These are phyloP conservation scores for Lodderomyces theae DNA, from an alignment of 1,139 yeast genomes.

Conservation along the genomic window DNA sequence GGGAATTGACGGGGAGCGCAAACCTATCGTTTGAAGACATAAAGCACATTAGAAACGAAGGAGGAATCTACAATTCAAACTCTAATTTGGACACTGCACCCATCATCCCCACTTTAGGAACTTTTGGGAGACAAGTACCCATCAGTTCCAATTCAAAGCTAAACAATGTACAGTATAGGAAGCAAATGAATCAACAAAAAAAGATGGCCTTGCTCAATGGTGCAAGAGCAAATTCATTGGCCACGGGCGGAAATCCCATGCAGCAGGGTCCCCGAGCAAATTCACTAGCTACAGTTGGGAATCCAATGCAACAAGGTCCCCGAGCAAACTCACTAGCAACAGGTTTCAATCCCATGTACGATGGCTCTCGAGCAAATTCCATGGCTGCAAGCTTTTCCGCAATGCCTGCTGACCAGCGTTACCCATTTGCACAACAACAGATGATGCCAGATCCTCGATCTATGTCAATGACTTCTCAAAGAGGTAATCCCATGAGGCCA, in stretches of 20 bases:
- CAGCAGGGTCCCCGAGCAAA: conserved; percentile 3
- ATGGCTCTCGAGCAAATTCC: conserved; percentile 1
- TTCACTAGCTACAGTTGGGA: neutral
- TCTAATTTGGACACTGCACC: conserved; percentile 59
- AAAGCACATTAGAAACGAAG: conserved; percentile 56
- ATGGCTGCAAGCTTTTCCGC: conserved; percentile 1
- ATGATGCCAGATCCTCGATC: conserved; percentile 7
- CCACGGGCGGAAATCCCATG: conserved; percentile 38
- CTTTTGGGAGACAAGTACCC: conserved; percentile 13
- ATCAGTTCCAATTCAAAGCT: conserved; percentile 21
- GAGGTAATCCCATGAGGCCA: conserved; percentile 18
- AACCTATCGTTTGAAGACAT: conserved; percentile 63
- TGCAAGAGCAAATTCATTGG: conserved; percentile 47
- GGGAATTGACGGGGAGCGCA: conserved; percentile 36
- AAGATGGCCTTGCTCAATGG: conserved; percentile 52
- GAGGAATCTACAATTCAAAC: conserved; percentile 58
- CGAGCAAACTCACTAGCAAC: conserved; percentile 2
- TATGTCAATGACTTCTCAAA: conserved; percentile 10
- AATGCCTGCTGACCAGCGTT: conserved; percentile 4
- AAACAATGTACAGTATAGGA: conserved; percentile 61
- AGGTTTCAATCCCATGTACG: neutral
- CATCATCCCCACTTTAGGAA: conserved; percentile 62
- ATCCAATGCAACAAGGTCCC: neutral
- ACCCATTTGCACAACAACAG: conserved; percentile 4
- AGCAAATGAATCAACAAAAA: conserved; percentile 65